A percentile compares a stretch with the other conserved stretches of the same genome.
These are phyloP conservation scores for Peniophora sp. DNA, from an alignment of 1,284 basidiomycete genomes.

Conservation along the genomic window DNA sequence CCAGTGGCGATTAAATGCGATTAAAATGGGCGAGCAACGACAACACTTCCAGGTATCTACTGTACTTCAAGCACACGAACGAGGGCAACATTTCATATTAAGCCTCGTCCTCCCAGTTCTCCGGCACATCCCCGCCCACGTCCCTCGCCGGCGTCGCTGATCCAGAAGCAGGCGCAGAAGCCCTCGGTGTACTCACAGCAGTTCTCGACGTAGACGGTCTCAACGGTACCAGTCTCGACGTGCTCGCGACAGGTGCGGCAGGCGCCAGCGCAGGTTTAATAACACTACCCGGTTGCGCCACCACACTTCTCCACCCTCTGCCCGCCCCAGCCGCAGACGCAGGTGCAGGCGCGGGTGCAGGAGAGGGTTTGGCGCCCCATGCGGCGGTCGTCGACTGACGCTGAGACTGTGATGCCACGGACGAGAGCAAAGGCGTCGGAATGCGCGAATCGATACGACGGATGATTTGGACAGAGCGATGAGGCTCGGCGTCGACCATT, in stretches of 20 bases:
- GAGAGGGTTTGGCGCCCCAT: conserved; percentile 13
- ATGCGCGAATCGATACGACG: conserved; percentile 75
- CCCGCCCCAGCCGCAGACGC: conserved; percentile 8
- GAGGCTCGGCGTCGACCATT: conserved; percentile 81
- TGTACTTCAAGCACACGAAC: too few relatives aligned
- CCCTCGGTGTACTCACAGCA: not conserved
- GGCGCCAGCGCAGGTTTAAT: not conserved
- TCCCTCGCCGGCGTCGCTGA: conserved; percentile 1
- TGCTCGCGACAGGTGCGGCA: not conserved
- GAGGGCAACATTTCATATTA: conserved; percentile 7
- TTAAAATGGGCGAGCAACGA: too few relatives aligned
- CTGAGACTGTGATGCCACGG: conserved; percentile 35
- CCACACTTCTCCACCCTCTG: conserved; percentile 32
- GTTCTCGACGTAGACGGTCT: not conserved
- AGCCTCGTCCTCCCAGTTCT: conserved; percentile 47
- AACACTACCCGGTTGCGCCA: conserved; percentile 12
- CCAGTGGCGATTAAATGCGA: too few relatives aligned
- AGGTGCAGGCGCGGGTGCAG: conserved; percentile 6
- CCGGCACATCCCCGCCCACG: conserved; percentile 27
- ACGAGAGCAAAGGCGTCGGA: conserved; percentile 63
- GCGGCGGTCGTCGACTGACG: conserved; percentile 14
- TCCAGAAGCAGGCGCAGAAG: conserved; percentile 3
- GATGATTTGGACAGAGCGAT: conserved; percentile 70
- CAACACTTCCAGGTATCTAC: too few relatives aligned
- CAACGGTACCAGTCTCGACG: not conserved